Evolutionary conservation across 176 grass and related monocot species (phyloP).

Genomic region (Lolium perenne): DNA sequence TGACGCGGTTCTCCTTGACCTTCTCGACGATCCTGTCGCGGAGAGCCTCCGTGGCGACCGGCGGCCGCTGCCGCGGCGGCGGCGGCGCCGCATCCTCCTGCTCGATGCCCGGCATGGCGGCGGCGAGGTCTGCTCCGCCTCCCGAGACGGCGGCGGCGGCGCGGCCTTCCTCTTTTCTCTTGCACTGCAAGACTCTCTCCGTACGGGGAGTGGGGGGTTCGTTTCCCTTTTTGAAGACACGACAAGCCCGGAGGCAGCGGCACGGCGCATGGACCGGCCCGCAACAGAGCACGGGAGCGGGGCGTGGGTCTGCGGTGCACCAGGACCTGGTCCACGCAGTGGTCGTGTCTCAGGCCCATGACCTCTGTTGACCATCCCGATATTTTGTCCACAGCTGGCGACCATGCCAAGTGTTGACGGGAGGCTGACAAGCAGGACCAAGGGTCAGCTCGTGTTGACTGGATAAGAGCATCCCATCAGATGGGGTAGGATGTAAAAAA

Average conservation of each 20-base stretch:
- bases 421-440: background rate
- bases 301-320: background rate
- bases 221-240: constrained; percentile 38
- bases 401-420: background rate
- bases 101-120: constrained; percentile 31
- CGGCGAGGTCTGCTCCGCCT: background rate
- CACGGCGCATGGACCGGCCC: constrained; percentile 9
- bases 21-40: constrained; percentile 90
- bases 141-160: background rate
- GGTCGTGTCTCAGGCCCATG: background rate
- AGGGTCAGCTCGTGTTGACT: background rate
- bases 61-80: constrained; percentile 21
- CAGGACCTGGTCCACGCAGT: background rate
- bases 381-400: background rate
- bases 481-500: too few relatives aligned
- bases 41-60: constrained; percentile 68
- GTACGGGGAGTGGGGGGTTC: constrained; percentile 11
- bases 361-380: background rate
- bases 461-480: too few relatives aligned
- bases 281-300: constrained; percentile 9
- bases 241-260: constrained; percentile 3
- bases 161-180: constrained; percentile 10
- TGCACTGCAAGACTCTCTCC: constrained; percentile 41
- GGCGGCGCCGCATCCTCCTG: background rate
- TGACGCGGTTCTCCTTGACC: constrained; percentile 83